Base-by-base conservation (phyloP, 768 basidiomycete genomes). In the Mycena vulgaris region DNA sequence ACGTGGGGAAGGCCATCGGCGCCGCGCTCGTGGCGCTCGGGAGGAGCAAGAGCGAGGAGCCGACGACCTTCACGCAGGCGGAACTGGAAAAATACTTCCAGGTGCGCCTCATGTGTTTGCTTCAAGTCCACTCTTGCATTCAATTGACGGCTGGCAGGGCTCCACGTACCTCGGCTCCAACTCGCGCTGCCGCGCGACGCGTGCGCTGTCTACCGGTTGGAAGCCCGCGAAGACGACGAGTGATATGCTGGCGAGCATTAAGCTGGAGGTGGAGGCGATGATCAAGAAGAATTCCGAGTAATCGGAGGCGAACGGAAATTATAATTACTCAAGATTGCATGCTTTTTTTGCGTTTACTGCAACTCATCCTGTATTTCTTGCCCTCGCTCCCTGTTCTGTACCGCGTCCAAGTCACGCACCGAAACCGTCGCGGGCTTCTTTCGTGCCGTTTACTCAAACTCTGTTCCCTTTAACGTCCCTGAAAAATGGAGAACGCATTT, bases 161-260 rank as follows among this genome's bases (percentile, higher is more conserved):
- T 79, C 78, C 10, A 37, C 68, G 39, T 81, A 79, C 63, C 74
- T 84, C 59, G 82, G 83, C 1, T 75, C 78, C 9, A 86, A 85
- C 70, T 83, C 83, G 30, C 85, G 85, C 56, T 83, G 81, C 74
- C 76, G 78, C 1, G 80, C 75, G 4, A 80, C 78, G 40, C 81
- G 79, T 49, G 80, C 84, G 2, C 76, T 80, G n/a, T 58, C 81
- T 9, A 75, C 87, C 67, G 87, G 87, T 4, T 88, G 87, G 87
- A 82, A 80, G 59, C 86, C 86, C 1, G 78, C 74, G 19, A 80
- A 84, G 64, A 82, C 80, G 1, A 85, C 76, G 10, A 62, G 56
- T 16, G 85, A 87, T 63, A 73, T 89, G 76, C 66, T 86, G 52
- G 82, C 77, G 17, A 85, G 83, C 70, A 79, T 88, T 65, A 75